Evolutionary conservation across 2,329 filamentous ascomycete genomes (phyloP), one percentile per base, ranked within the genome.

Genomic region (Knufia fluminis): DNA sequence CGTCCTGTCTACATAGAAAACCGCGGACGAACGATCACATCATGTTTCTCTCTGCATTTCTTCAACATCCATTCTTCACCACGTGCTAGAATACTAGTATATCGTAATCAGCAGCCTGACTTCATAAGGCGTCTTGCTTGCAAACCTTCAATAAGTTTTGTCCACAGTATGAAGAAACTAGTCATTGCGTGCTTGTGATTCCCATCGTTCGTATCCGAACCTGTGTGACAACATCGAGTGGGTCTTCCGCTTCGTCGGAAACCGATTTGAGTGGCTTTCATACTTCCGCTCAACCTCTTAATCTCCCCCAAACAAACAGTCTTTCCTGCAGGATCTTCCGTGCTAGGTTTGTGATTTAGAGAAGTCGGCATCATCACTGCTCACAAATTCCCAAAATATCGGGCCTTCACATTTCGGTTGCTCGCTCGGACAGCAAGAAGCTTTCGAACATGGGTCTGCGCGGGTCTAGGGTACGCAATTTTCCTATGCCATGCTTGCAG

Each of bases 231-330:
- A 33, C 23, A 48, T 39, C 20, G 45, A n/a, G 33, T 48, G 45
- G 45, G 31, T 48, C 32, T 40, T 26, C 35, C 45, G 45, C 45
- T 39, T 48, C 45, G 45, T 48, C 45, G 45, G 33, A 33, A 39
- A 31, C 12, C 14, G 22, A 33, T 17, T n/a, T 26, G 33, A 40
- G 8, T 48, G 45, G 45, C 22, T 31, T 20, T 19, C 2, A 16
- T 31, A 8, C 10, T 16, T 48, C 20, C 45, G 33, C n/a, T 4
- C 32, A 23, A 12, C 40, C 10, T n/a, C 19, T 26, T 43, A 14
- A 43, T 17, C 17, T 23, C 17, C 14, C 31, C 19, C 31, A 46
- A 46, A 14, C 44, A 36, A n/a, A 28, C 26, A n/a, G 28, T 24
- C 35, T 9, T 39, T 39, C 31, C 33, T 40, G n/a, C 45, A 32